Evolutionary conservation across 805 yeast species (phyloP).

Genomic region (Candida sphagnicola): DNA sequence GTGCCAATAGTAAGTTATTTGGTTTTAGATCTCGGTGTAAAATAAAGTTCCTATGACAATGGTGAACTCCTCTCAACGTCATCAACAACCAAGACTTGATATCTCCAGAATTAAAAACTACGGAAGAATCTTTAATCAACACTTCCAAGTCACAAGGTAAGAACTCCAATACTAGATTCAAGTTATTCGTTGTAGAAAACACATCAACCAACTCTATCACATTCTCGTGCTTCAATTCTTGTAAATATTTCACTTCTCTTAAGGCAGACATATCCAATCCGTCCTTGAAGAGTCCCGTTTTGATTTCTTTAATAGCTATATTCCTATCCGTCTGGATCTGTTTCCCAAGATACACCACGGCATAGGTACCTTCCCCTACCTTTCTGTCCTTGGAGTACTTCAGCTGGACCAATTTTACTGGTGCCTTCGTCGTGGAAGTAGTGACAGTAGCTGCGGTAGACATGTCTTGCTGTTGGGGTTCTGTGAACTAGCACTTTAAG

Average conservation of each 20-base stretch:
- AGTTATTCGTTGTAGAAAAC: constrained; percentile 57
- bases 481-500: no score
- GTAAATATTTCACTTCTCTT: constrained; percentile 85
- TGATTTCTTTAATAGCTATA: constrained; percentile 94
- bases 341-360: constrained; percentile 86
- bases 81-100: constrained; percentile 90
- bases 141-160: constrained; percentile 85
- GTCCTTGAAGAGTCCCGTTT: constrained; percentile 89
- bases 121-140: constrained; percentile 72
- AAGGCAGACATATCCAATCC: constrained; percentile 97
- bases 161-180: constrained; percentile 89
- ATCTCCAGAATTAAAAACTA: constrained; percentile 80
- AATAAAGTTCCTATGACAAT: constrained; percentile 88
- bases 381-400: constrained; percentile 60
- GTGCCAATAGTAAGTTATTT: constrained; percentile 80
- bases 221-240: constrained; percentile 67
- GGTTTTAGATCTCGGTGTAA: constrained; percentile 94
- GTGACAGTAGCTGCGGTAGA: constrained; percentile 1
- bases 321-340: constrained; percentile 50
- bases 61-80: constrained; percentile 93
- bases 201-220: constrained; percentile 89
- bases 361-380: constrained; percentile 99
- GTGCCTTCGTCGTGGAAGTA: constrained; percentile 1
- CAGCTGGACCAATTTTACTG: constrained; percentile 7
- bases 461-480: constrained; percentile 3